Conservation (phyloP, 305 asterid genomes). For the Fraxinus angustifolia region DNA sequence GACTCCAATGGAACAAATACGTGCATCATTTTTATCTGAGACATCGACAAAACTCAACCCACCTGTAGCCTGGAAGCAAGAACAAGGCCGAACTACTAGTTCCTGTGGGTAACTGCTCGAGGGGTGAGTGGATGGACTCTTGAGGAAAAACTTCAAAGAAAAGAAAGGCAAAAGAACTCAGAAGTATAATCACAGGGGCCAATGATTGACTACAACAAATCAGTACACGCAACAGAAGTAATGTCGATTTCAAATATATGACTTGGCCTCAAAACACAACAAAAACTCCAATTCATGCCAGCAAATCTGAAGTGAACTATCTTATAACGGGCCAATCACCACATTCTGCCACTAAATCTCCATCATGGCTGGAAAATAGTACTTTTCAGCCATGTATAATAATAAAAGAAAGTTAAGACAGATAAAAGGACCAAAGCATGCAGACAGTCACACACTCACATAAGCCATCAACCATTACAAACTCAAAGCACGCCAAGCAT, state of each 20-base stretch:
- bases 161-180: neutral
- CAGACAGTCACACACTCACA: neutral
- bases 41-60: neutral
- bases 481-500: neutral
- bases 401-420: neutral
- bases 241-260: neutral
- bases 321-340: neutral
- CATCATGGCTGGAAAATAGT: neutral
- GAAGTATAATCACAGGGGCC: neutral
- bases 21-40: neutral
- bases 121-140: neutral
- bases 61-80: neutral
- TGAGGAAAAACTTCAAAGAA: neutral
- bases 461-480: neutral
- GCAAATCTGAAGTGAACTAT: neutral
- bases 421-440: neutral
- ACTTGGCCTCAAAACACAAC: neutral
- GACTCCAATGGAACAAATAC: neutral
- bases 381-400: neutral
- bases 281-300: neutral
- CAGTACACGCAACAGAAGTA: neutral
- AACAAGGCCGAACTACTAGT: neutral
- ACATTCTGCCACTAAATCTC: neutral
- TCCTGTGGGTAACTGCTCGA: neutral
- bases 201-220: neutral